A percentile compares a stretch with the other conserved stretches of the same genome.
Evolutionary conservation across 2,329 filamentous ascomycete species (phyloP).

Genomic region (Teratosphaeria destructans): DNA sequence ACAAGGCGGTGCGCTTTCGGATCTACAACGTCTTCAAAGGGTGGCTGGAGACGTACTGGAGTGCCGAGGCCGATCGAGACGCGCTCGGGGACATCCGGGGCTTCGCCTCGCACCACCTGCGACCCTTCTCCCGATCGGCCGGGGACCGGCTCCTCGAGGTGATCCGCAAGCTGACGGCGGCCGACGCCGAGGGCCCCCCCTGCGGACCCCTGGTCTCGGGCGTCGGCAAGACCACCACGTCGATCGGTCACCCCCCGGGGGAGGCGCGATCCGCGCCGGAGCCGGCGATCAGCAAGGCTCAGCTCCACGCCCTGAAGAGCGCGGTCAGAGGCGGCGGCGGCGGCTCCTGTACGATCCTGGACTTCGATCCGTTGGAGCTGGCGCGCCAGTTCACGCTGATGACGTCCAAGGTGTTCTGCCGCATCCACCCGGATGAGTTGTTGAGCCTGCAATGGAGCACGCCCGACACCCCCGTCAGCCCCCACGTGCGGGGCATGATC

Average conservation of each 20-base stretch:
- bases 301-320: slow-evolving; percentile 58
- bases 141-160: slow-evolving; percentile 73
- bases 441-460: slow-evolving; percentile 91
- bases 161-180: slow-evolving; percentile 61
- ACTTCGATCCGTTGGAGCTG: slow-evolving; percentile 84
- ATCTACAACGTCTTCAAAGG: slow-evolving; percentile 97
- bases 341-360: slow-evolving; percentile 62
- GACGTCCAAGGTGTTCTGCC: slow-evolving; percentile 83
- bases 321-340: slow-evolving; percentile 58
- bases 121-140: slow-evolving; percentile 59
- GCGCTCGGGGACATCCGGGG: slow-evolving; percentile 65
- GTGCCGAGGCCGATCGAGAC: slow-evolving; percentile 64
- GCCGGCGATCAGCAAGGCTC: slow-evolving; percentile 63
- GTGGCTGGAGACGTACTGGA: slow-evolving; percentile 96
- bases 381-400: slow-evolving; percentile 88
- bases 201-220: slow-evolving; percentile 57
- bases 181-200: slow-evolving; percentile 34
- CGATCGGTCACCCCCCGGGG: slow-evolving; percentile 51
- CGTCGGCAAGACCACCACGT: slow-evolving; percentile 77
- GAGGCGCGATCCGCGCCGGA: slow-evolving; percentile 42
- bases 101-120: slow-evolving; percentile 69
- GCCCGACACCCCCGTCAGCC: slow-evolving; percentile 64
- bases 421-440: slow-evolving; percentile 84
- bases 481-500: slow-evolving; percentile 91
- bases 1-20: slow-evolving; percentile 67